Percentiles rank a stretch among this genome's conserved stretches.
Evolutionary conservation across 2,329 filamentous ascomycete genomes (phyloP).

Genomic region (Fusarium sp.): DNA sequence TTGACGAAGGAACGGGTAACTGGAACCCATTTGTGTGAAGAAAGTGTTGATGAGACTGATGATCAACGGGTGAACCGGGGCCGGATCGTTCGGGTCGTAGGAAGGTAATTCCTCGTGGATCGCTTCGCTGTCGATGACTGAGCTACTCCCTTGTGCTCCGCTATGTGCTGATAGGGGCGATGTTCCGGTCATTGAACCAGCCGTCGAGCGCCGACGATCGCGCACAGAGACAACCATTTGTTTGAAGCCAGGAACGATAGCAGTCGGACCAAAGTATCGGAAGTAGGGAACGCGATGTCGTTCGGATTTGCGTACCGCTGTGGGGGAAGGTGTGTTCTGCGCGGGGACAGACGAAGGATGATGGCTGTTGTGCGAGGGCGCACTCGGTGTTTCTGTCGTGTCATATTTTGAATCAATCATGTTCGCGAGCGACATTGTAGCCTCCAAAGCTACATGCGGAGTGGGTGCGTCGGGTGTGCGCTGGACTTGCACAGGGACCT

Average conservation of each 20-base stretch:
- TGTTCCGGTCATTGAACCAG: slow-evolving; percentile 66
- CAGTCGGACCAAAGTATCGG: slow-evolving; percentile 89
- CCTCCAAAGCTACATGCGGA: slow-evolving; percentile 14
- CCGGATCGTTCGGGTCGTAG: slow-evolving; percentile 79
- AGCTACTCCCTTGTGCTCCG: slow-evolving; percentile 53
- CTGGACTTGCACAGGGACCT: slow-evolving; percentile 27
- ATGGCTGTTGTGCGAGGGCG: slow-evolving; percentile 18
- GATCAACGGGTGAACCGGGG: slow-evolving; percentile 80
- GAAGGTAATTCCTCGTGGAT: slow-evolving; percentile 71
- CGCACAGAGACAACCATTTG: slow-evolving; percentile 88
- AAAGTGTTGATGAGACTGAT: slow-evolving; percentile 83
- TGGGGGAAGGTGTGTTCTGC: slow-evolving; percentile 54
- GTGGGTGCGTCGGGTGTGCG: slow-evolving; percentile 23
- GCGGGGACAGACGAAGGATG: slow-evolving; percentile 28
- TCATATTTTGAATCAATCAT: slow-evolving; percentile 25
- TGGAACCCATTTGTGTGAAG: slow-evolving; percentile 85
- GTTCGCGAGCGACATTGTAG: slow-evolving; percentile 22
- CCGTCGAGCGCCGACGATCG: slow-evolving; percentile 71
- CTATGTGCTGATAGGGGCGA: slow-evolving; percentile 61
- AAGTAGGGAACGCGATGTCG: slow-evolving; percentile 85
- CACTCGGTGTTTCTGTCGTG: slow-evolving; percentile 13
- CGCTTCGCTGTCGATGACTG: slow-evolving; percentile 59
- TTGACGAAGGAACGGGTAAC: slow-evolving; percentile 83
- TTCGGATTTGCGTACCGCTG: slow-evolving; percentile 62
- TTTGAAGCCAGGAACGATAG: slow-evolving; percentile 91